Percentiles rank a stretch among this genome's conserved stretches.
Evolutionary conservation across 2,329 filamentous ascomycete species (phyloP).

Genomic region (Colletotrichum sp.): DNA sequence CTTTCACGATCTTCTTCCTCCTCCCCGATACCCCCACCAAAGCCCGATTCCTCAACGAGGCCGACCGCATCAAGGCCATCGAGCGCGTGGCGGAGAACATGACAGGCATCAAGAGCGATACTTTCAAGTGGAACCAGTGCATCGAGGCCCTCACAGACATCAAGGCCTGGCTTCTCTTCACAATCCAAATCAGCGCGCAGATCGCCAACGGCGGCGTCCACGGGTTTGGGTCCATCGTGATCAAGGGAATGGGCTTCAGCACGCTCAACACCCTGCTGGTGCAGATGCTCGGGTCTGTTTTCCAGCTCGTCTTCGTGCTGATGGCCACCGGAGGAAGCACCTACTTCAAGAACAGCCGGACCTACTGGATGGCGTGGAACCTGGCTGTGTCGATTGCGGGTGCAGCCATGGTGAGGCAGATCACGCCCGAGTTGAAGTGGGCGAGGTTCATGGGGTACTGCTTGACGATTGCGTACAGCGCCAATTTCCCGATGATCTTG

Average conservation of each 20-base stretch:
- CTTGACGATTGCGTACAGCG: slow-evolving; percentile 53
- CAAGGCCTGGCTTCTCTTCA: slow-evolving; percentile 65
- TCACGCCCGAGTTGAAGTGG: slow-evolving; percentile 43
- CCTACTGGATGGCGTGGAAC: slow-evolving; percentile 51
- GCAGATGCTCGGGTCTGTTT: slow-evolving; percentile 69
- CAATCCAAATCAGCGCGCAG: slow-evolving; percentile 65
- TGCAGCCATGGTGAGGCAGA: slow-evolving; percentile 60
- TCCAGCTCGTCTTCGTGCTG: slow-evolving; percentile 31
- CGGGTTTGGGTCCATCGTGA: slow-evolving; percentile 68
- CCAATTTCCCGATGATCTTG: slow-evolving; percentile 69
- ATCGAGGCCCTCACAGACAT: slow-evolving; percentile 52
- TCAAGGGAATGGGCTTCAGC: slow-evolving; percentile 65
- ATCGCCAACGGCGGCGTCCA: slow-evolving; percentile 68
- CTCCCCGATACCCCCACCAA: slow-evolving; percentile 62
- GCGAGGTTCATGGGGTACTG: slow-evolving; percentile 30
- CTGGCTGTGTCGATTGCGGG: slow-evolving; percentile 45
- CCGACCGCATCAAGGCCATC: slow-evolving; percentile 71
- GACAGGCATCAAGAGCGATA: slow-evolving; percentile 75
- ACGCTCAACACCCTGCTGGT: slow-evolving; percentile 63
- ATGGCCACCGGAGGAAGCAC: slow-evolving; percentile 66
- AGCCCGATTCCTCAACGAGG: slow-evolving; percentile 59
- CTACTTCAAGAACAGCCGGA: slow-evolving; percentile 52
- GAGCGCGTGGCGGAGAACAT: slow-evolving; percentile 77
- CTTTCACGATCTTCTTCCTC: slow-evolving; percentile 63
- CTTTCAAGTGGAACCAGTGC: slow-evolving; percentile 72